phyloP scores from a whole-genome alignment of 352 stramenopile species.

The Phytophthora ohioensis region DNA sequence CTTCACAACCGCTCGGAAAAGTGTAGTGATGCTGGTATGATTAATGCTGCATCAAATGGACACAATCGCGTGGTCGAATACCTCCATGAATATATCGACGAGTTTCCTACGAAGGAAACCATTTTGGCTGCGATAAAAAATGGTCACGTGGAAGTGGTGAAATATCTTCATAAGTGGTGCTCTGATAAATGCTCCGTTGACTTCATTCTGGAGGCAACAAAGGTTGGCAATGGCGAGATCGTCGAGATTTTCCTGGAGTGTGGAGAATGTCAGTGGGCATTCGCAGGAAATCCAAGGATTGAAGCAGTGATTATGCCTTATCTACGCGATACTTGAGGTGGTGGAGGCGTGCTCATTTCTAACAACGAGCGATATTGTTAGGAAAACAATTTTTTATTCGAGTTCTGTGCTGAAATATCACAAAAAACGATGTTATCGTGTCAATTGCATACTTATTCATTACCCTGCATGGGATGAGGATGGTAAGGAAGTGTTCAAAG shows the following conservation, averaged over 20 bases:
- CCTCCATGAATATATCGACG: background rate
- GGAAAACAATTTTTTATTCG: too few species aligned
- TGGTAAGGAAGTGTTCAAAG: too few species aligned
- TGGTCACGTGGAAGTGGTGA: constrained; percentile 20
- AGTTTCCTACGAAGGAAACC: constrained; percentile 8
- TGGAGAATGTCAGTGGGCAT: background rate
- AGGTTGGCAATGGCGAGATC: background rate
- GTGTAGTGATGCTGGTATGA: constrained; percentile 5
- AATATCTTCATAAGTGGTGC: constrained; percentile 20
- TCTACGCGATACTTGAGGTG: too few species aligned
- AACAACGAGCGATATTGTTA: too few species aligned
- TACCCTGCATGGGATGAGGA: too few species aligned
- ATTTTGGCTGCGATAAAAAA: constrained; percentile 24
- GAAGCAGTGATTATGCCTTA: too few species aligned
- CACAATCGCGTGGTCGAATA: constrained; percentile 34
- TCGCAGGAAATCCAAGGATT: too few species aligned
- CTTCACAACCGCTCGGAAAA: constrained; percentile 11
- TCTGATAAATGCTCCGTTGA: background rate
- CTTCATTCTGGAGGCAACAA: background rate
- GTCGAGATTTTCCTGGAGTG: background rate
- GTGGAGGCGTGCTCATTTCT: too few species aligned
- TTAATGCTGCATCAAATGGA: constrained; percentile 25
- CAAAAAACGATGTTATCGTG: too few species aligned
- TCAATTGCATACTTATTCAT: too few species aligned
- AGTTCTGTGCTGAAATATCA: too few species aligned